Conservation (phyloP, 2,329 filamentous ascomycete genomes). For the Pestalotiopsis fici region DNA sequence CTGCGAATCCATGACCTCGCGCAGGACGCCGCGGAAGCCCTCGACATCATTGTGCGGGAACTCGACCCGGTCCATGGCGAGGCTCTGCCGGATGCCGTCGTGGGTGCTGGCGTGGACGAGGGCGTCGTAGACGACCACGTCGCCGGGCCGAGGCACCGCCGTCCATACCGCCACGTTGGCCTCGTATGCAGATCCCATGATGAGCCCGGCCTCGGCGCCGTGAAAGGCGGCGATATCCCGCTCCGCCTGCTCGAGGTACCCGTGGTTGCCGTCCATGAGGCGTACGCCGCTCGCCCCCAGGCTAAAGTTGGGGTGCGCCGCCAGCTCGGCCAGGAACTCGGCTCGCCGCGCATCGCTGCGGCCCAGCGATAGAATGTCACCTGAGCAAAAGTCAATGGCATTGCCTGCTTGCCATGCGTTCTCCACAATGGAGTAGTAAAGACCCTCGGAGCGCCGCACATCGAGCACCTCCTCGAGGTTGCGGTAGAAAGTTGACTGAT, state of each 20-base stretch:
- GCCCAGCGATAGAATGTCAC: constrained; percentile 64
- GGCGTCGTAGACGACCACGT: constrained; percentile 64
- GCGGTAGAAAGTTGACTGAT: not conserved
- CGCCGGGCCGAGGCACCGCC: constrained; percentile 51
- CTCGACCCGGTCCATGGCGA: constrained; percentile 43
- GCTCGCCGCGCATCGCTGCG: constrained; percentile 45
- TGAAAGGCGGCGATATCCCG: constrained; percentile 46
- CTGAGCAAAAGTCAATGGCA: constrained; percentile 59
- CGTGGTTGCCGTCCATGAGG: constrained; percentile 5
- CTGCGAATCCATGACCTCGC: constrained; percentile 28
- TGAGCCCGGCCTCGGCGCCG: constrained; percentile 53
- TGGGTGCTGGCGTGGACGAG: constrained; percentile 67
- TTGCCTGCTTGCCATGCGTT: not conserved
- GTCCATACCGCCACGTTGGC: constrained; percentile 54
- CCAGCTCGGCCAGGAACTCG: constrained; percentile 49
- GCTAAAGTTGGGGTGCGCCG: not conserved
- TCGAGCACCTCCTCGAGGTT: not conserved
- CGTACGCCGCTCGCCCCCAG: not conserved
- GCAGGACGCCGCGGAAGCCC: constrained; percentile 38
- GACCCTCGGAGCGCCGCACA: not conserved
- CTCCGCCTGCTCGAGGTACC: constrained; percentile 11
- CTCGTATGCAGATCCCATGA: constrained; percentile 62
- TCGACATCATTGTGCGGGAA: constrained; percentile 47
- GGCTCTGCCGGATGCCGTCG: constrained; percentile 62
- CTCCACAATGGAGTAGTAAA: not conserved